Base-by-base conservation (phyloP, 2,329 filamentous ascomycete species). In the Trichoderma semiorbis region DNA sequence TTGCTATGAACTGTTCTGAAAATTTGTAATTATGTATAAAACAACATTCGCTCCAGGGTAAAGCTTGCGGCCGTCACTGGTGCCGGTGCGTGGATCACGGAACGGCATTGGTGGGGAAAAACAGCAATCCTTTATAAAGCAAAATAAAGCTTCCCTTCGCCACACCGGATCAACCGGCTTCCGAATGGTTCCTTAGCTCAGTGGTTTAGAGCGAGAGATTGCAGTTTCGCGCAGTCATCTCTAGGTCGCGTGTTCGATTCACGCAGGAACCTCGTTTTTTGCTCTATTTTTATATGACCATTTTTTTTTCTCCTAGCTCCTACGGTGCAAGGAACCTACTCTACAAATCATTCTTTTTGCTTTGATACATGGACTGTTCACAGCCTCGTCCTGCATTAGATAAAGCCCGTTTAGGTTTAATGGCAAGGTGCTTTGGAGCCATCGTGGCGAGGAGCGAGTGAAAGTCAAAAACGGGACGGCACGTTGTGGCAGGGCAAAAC, bases 211-310 rank as follows among this genome's bases (percentile, higher is more conserved):
- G 70, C 70, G 70, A 72, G 70, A 72, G 70, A 72, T 72, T 72
- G 70, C 70, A 72, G 70, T 64, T 66, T 72, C 43, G 55, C 65
- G 70, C 65, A 69, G 70, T 69, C 34, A 72, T 72, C 70, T 72
- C 70, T 72, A 72, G 70, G 70, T 69, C 70, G 70, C 64, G 70
- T 72, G 70, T 72, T 72, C 70, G 70, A 72, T 72, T 67, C 70
- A 72, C 70, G 64, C 65, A 72, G 65, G 50, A 30, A 69, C 70
- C 70, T 72, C 50, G 7, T 36, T 34, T 24, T 24, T 58, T 71
- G 39, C 39, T 71, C 67, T 36, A n/a, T n/a, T 47, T 50, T 28
- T 21, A 5, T 50, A 10, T 21, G 8, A 47, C 8, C 47, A 24
- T 6, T 24, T 24, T 21, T 24, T 50, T 50, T 50, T 14, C 4